Conservation (phyloP, 2,329 filamentous ascomycete species). For the Diaporthe citri region DNA sequence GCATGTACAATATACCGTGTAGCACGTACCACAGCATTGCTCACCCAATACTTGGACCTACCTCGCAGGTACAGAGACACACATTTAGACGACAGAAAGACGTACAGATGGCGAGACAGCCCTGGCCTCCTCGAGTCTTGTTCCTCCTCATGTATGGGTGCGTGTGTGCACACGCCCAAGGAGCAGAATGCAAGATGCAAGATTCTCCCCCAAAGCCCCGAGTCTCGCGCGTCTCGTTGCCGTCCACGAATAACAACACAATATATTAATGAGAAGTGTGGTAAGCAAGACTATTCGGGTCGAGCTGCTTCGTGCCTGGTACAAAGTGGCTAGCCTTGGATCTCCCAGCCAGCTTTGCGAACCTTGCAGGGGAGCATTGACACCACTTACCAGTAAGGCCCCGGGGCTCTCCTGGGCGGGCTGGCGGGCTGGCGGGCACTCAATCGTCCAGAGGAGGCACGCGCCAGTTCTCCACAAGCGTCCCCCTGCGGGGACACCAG, state of each 20-base stretch:
- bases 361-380: slow-evolving; percentile 24
- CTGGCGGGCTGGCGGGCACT: slow-evolving; percentile 6
- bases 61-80: not conserved
- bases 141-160: not conserved
- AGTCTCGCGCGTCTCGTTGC: not conserved
- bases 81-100: not conserved
- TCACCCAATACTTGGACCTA: not conserved
- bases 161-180: not conserved
- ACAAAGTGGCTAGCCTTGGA: not conserved
- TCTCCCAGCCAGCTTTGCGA: slow-evolving; percentile 19
- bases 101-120: not conserved
- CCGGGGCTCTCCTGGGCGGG: slow-evolving; percentile 21
- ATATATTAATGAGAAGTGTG: not conserved
- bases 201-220: not conserved
- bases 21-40: slow-evolving; percentile 16
- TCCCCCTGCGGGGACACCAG: slow-evolving; percentile 14
- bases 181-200: slow-evolving; percentile 6
- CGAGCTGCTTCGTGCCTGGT: slow-evolving; percentile 3
- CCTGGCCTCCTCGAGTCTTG: not conserved
- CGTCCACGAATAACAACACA: not conserved
- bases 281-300: slow-evolving; percentile 4
- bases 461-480: slow-evolving; percentile 32
- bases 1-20: slow-evolving; percentile 16
- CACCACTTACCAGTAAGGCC: slow-evolving; percentile 10
- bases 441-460: slow-evolving; percentile 23